Percentiles rank a stretch among this genome's conserved stretches.
These are phyloP conservation scores for Phytophthora idaei DNA, from an alignment of 352 stramenopile genomes.

Conservation along the genomic window DNA sequence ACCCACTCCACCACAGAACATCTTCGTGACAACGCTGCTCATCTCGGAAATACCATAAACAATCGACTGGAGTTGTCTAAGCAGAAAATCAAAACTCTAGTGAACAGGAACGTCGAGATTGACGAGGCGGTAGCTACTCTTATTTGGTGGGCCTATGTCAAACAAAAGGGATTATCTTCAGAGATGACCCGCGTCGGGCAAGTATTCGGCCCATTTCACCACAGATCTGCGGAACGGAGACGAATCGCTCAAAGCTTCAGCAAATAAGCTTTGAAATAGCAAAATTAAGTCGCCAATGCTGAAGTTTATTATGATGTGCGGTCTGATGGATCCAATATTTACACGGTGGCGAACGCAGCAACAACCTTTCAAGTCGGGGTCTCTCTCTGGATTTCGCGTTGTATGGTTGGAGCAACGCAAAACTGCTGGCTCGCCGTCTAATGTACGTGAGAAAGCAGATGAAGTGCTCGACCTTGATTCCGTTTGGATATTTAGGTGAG, in stretches of 20 bases:
- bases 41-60: no score
- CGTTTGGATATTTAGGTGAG: neutral
- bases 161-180: neutral
- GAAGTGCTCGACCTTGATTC: neutral
- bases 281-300: neutral
- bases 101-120: no score
- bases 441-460: neutral
- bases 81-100: no score
- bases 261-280: neutral
- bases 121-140: no score
- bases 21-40: no score
- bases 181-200: neutral
- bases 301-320: neutral
- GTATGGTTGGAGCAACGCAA: neutral
- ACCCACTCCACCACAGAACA: no score
- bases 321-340: neutral
- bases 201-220: neutral
- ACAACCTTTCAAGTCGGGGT: neutral
- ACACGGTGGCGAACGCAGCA: neutral
- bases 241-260: neutral
- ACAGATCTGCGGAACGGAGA: neutral
- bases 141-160: neutral
- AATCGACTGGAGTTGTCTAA: no score
- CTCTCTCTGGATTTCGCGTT: neutral
- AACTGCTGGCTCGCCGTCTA: neutral